These are phyloP conservation scores for Thraustochytrium sp. DNA, from an alignment of 352 stramenopile species.

Conservation along the genomic window DNA sequence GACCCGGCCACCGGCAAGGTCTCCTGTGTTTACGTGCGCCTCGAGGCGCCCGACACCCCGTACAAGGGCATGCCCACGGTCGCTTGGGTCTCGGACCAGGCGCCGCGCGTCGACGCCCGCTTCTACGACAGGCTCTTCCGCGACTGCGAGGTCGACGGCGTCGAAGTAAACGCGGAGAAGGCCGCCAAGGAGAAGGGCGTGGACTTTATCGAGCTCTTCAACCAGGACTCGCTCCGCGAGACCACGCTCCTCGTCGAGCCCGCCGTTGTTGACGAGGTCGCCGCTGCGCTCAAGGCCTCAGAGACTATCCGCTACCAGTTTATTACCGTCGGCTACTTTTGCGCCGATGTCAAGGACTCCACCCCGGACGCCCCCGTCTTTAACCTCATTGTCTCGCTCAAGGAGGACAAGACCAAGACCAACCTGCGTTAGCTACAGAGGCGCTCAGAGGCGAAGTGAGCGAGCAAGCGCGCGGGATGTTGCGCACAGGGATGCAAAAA, in stretches of 20 bases:
- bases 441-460: too few species aligned
- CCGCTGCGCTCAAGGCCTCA: not conserved
- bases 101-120: not conserved
- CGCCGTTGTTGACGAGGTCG: not conserved
- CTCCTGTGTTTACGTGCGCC: not conserved
- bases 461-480: too few species aligned
- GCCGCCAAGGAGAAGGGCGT: constrained; percentile 43
- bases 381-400: constrained; percentile 92
- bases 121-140: constrained; percentile 40
- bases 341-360: constrained; percentile 81
- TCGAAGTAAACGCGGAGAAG: constrained; percentile 42
- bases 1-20: constrained; percentile 23
- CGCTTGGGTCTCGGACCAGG: constrained; percentile 10
- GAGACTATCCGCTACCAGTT: constrained; percentile 74
- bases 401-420: constrained; percentile 61
- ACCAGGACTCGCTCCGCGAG: constrained; percentile 13
- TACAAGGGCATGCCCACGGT: constrained; percentile 20
- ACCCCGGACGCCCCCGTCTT: constrained; percentile 81
- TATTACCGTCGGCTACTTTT: constrained; percentile 96
- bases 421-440: too few species aligned
- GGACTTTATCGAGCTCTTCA: constrained; percentile 44
- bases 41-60: not conserved
- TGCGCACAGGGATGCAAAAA: too few species aligned
- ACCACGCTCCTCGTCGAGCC: constrained; percentile 25
- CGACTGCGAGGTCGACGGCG: constrained; percentile 40